Evolutionary conservation across 179 eudicot genomes (phyloP).

Genomic region (Spergularia azorica): DNA sequence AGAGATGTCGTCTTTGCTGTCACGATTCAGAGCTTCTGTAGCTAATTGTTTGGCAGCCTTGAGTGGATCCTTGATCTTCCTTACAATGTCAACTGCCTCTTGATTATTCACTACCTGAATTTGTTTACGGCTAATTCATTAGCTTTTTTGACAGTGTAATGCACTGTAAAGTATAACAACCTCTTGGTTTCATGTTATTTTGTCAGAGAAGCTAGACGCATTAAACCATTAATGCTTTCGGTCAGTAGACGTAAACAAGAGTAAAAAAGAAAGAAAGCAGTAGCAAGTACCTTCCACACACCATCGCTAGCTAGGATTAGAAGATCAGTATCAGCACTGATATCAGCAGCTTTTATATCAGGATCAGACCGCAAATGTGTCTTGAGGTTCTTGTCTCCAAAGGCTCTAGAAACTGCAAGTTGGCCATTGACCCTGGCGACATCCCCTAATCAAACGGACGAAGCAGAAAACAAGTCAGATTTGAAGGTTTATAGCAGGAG

Average conservation of each 20-base stretch:
- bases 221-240: too few relatives aligned
- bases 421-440: constrained; percentile 84
- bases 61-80: constrained; percentile 40
- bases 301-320: constrained; percentile 80
- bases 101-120: constrained; percentile 46
- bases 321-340: constrained; percentile 51
- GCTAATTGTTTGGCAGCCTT: constrained; percentile 49
- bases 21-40: constrained; percentile 40
- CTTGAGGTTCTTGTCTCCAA: constrained; percentile 82
- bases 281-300: constrained; percentile 61
- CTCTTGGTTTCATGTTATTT: background rate
- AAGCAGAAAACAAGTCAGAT: background rate
- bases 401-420: constrained; percentile 86
- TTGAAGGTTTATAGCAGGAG: too few relatives aligned
- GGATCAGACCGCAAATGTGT: constrained; percentile 80
- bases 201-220: too few relatives aligned
- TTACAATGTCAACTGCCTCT: constrained; percentile 49
- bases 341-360: constrained; percentile 46
- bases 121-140: background rate
- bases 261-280: background rate
- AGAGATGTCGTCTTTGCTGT: constrained; percentile 59
- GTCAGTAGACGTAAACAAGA: background rate
- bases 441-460: constrained; percentile 52
- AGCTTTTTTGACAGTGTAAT: background rate
- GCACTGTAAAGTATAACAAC: too few relatives aligned